A percentile compares a stretch with the other conserved stretches of the same genome.
Conservation (phyloP, 2,329 filamentous ascomycete species). For the Aureobasidium sp. region DNA sequence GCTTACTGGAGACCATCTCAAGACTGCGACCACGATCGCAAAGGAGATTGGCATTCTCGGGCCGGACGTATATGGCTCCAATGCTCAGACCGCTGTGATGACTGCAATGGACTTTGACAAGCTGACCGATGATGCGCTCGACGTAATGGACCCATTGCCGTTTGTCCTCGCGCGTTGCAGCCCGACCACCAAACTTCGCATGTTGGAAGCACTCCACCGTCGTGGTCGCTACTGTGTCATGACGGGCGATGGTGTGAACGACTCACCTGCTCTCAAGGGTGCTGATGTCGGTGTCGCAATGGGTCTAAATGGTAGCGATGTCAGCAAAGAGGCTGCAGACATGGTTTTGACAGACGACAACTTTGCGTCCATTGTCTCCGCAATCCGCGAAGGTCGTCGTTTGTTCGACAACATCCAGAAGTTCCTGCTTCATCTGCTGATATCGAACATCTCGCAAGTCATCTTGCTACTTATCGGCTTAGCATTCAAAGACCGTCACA, state of each 20-base stretch:
- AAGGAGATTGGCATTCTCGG: conserved; percentile 40
- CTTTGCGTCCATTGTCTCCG: conserved; percentile 40
- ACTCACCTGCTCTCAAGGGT: conserved; percentile 39
- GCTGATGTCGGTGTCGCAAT: conserved; percentile 42
- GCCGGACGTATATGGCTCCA: conserved; percentile 24
- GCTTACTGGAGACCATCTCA: conserved; percentile 43
- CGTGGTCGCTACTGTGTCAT: conserved; percentile 37
- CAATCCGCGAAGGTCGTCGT: conserved; percentile 39
- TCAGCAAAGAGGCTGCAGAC: conserved; percentile 39
- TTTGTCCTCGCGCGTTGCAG: conserved; percentile 42
- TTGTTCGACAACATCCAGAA: conserved; percentile 44
- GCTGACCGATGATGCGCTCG: conserved; percentile 37
- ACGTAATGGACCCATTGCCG: conserved; percentile 35
- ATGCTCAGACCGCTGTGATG: conserved; percentile 33
- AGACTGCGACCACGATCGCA: conserved; percentile 42
- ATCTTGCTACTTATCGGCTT: conserved; percentile 42
- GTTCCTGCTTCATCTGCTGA: conserved; percentile 43
- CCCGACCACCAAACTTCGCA: conserved; percentile 42
- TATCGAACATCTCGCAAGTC: conserved; percentile 43
- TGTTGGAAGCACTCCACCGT: conserved; percentile 40
- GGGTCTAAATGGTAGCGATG: conserved; percentile 38
- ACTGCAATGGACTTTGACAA: conserved; percentile 39
- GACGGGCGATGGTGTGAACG: conserved; percentile 42
- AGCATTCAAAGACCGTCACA: conserved; percentile 39
- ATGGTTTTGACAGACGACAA: conserved; percentile 42